Base-by-base conservation (phyloP, 2,329 filamentous ascomycete species). In the Fusarium temperatum region DNA sequence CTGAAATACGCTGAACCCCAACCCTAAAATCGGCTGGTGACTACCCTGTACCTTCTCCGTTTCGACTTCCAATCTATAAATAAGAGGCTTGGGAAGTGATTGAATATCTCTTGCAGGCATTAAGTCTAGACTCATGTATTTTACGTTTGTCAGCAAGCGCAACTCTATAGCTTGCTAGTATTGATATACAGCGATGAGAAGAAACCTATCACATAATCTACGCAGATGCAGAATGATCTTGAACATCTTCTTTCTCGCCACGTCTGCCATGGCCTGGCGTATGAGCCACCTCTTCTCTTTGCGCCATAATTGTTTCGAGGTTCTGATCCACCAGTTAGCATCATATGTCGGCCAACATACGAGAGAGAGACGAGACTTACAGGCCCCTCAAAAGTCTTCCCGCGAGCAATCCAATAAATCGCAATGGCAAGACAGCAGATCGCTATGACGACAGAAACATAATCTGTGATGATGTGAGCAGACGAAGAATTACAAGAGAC, bases 21-120 rank as follows among this genome's bases (percentile, higher is more conserved):
- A 13, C 20, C 9, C 2, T 4, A 8, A 12, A 17, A 48, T 28
- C 20, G 4, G 15, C 4, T 11, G 1, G 17, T 5, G 5, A 0
- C 15, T 50, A 51, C 48, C 48, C 48, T 51, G 8, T 35, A 24
- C 48, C 9, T 24, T 35, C 8, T 51, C 32, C 32, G 32, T 35
- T 17, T 35, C 32, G 32, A 14, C 32, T 17, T 17, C 15, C 8
- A 35, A 35, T 35, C 14, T 35, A 15, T 4, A 3, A 35, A 35
- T 8, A 35, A 35, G 32, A 35, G 32, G 2, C 32, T 35, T 35
- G 32, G 32, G 32, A 35, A 35, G 1, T 35, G 3, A 35, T 35
- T 14, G 32, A 35, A 35, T 1, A 35, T 17, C 32, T 35, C 32
- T 35, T 17, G 8, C 32, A 35, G 32, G 32, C 32, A 4, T 35